Percentiles rank a stretch among this genome's conserved stretches.
Evolutionary conservation across 2,329 filamentous ascomycete genomes (phyloP).

Genomic region (Alternaria postmessia): DNA sequence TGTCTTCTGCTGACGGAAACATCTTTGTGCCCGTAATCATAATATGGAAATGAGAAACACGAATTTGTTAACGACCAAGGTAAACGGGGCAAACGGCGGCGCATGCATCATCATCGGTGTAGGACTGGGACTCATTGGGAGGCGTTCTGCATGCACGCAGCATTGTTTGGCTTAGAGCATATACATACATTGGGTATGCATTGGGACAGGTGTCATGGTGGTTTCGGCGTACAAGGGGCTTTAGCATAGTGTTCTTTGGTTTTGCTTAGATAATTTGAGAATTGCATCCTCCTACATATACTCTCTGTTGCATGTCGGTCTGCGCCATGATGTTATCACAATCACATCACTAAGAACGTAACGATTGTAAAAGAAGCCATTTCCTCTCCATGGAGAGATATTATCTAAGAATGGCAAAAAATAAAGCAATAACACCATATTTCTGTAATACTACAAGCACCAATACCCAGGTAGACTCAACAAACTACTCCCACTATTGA

Average conservation of each 20-base stretch:
- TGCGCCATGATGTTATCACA: neutral
- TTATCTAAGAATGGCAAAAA: neutral
- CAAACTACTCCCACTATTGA: neutral
- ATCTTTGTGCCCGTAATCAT: conserved; percentile 13
- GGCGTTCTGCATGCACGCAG: conserved; percentile 15
- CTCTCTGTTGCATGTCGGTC: neutral
- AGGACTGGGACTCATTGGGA: conserved; percentile 17
- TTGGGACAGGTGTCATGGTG: neutral
- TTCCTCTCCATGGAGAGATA: neutral
- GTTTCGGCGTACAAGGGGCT: neutral
- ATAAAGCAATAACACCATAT: neutral
- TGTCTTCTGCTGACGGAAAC: conserved; percentile 4
- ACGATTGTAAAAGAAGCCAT: neutral
- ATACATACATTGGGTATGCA: conserved; percentile 5
- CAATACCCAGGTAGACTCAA: neutral
- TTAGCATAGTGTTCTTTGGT: neutral
- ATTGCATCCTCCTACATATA: neutral
- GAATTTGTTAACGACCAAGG: conserved; percentile 10
- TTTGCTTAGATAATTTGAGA: conserved; percentile 1
- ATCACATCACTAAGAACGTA: too few relatives aligned
- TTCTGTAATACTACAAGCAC: neutral
- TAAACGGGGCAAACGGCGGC: conserved; percentile 5
- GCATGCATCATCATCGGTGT: conserved; percentile 10
- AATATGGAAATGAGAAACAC: conserved; percentile 20
- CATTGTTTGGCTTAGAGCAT: conserved; percentile 18